These are phyloP conservation scores for Paecilomyces formosus DNA, from an alignment of 2,329 filamentous ascomycete species.

Conservation along the genomic window DNA sequence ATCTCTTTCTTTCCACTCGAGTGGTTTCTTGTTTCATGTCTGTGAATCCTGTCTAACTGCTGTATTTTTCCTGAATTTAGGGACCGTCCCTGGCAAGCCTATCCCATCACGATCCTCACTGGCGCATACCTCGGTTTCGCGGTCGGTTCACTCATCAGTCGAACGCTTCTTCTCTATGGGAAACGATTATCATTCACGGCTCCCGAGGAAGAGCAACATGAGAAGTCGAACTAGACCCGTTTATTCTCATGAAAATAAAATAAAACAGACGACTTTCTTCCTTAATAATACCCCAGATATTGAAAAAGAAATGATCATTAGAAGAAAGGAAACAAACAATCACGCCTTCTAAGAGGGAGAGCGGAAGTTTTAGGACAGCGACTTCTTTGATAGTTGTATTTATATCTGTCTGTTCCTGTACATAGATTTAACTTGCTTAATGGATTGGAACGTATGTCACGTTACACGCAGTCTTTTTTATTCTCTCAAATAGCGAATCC, in stretches of 20 bases:
- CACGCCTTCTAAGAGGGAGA: too few species aligned
- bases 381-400: not conserved
- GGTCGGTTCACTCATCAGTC: slow-evolving; percentile 43
- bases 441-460: not conserved
- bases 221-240: not conserved
- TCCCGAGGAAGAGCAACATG: not conserved
- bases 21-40: not conserved
- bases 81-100: slow-evolving; percentile 98
- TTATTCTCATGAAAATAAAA: not conserved
- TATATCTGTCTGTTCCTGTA: not conserved
- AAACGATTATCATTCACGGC: slow-evolving; percentile 7
- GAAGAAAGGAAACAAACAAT: not conserved
- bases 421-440: not conserved
- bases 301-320: not conserved
- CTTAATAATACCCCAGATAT: not conserved
- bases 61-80: slow-evolving; percentile 20
- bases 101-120: slow-evolving; percentile 84
- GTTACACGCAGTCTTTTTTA: not conserved
- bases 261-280: not conserved
- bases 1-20: not conserved
- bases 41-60: not conserved
- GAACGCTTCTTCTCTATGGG: slow-evolving; percentile 16
- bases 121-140: slow-evolving; percentile 75
- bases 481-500: too few species aligned
- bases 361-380: too few species aligned